Evolutionary conservation across 2,329 filamentous ascomycete species (phyloP).

Genomic region (Aspergillus fischeri): DNA sequence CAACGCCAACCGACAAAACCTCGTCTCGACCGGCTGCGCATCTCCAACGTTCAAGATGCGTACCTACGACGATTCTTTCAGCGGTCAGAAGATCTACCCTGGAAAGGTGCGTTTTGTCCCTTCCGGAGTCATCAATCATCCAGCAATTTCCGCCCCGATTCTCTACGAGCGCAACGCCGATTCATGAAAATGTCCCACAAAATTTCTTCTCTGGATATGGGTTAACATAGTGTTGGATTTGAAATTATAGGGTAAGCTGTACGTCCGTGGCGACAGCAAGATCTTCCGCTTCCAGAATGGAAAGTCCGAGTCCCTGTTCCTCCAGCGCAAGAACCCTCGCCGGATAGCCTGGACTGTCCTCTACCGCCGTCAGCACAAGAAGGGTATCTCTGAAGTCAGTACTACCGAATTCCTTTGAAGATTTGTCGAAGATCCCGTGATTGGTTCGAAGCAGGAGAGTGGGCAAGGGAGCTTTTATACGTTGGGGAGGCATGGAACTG

Average conservation of each 20-base stretch:
- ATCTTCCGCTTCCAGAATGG: conserved; percentile 99
- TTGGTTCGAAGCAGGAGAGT: conserved; percentile 3
- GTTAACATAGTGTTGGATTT: conserved; percentile 30
- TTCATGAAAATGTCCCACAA: background rate
- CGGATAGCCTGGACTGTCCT: conserved; percentile 98
- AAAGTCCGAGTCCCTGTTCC: conserved; percentile 99
- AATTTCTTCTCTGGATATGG: conserved; percentile 6
- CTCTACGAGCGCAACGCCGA: background rate
- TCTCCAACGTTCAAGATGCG: conserved; percentile 59
- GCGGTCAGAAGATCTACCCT: conserved; percentile 74
- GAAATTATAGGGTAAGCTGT: conserved; percentile 85
- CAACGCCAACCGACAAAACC: conserved; percentile 40
- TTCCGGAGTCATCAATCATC: conserved; percentile 2
- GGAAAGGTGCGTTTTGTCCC: conserved; percentile 61
- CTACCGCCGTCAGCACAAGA: conserved; percentile 98
- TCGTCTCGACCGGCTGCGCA: conserved; percentile 40
- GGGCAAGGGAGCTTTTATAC: background rate
- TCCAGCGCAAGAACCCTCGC: conserved; percentile 99
- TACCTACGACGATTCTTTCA: conserved; percentile 76
- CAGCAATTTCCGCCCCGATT: conserved; percentile 1
- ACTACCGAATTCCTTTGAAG: conserved; percentile 18
- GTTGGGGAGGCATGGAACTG: background rate
- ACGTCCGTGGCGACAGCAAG: conserved; percentile 99
- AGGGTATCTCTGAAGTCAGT: conserved; percentile 99
- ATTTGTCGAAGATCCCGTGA: conserved; percentile 15